Conservation (phyloP, 768 basidiomycete genomes). For the Phanerochaete carnosa region DNA sequence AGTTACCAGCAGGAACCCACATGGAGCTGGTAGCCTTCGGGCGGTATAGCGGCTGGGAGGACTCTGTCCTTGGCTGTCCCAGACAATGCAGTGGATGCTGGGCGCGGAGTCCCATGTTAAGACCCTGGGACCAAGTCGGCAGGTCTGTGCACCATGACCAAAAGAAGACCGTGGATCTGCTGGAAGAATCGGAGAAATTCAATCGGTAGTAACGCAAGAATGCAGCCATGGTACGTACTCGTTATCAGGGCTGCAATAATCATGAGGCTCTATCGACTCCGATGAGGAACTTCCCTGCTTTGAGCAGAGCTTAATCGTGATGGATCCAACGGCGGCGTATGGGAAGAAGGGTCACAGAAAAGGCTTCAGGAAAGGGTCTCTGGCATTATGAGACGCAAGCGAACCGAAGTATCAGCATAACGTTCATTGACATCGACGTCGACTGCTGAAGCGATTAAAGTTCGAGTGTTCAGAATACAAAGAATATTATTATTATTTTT, state of each 20-base stretch:
- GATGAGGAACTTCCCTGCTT: not conserved
- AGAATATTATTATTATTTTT: constrained; percentile 34
- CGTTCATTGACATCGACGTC: no score
- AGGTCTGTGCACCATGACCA: not conserved
- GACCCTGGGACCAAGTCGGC: not conserved
- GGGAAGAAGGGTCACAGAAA: not conserved
- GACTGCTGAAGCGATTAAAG: no score
- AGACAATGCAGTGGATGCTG: not conserved
- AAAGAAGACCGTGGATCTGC: not conserved
- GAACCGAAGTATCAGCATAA: no score
- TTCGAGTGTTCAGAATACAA: not conserved
- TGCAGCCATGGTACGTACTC: not conserved
- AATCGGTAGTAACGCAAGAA: not conserved
- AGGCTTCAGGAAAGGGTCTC: no score
- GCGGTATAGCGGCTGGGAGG: not conserved
- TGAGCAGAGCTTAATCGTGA: not conserved
- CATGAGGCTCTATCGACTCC: not conserved
- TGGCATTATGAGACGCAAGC: no score
- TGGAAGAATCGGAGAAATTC: not conserved
- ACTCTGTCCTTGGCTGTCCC: not conserved
- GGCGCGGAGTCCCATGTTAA: not conserved
- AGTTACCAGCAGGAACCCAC: not conserved
- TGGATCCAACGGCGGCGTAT: not conserved
- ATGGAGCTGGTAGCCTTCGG: not conserved
- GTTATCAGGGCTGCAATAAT: not conserved